Conservation (phyloP, 305 asterid genomes). For the Ajuga reptans region DNA sequence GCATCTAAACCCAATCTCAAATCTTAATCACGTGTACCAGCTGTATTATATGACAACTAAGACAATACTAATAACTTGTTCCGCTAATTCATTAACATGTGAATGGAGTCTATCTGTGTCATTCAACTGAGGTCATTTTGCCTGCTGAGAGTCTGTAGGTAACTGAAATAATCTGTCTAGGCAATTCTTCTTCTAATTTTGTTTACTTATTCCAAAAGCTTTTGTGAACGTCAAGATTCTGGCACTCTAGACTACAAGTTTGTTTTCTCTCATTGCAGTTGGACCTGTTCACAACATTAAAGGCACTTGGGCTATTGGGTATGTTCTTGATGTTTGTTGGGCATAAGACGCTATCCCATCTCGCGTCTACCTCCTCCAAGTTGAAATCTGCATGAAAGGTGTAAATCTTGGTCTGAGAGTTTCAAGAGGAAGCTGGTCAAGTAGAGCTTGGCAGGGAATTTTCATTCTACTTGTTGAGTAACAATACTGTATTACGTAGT, state of each 20-base stretch:
- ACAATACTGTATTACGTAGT: conserved; percentile 14
- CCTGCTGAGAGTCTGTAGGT: neutral
- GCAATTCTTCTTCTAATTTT: neutral
- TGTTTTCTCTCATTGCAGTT: conserved; percentile 41
- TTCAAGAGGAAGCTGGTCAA: conserved; percentile 17
- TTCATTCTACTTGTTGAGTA: conserved; percentile 25
- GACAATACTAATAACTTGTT: neutral
- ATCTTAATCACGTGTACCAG: neutral
- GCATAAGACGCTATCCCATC: conserved; percentile 77
- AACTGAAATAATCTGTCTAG: neutral
- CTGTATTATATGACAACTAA: neutral
- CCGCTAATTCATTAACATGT: neutral
- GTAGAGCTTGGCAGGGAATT: conserved; percentile 15
- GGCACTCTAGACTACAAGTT: neutral
- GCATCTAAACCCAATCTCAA: neutral
- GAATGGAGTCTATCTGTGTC: neutral
- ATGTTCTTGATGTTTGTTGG: conserved; percentile 83
- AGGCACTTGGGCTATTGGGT: conserved; percentile 73
- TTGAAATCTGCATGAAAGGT: conserved; percentile 59
- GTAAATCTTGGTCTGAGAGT: neutral
- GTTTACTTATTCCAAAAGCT: neutral
- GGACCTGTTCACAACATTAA: conserved; percentile 84
- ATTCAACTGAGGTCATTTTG: neutral
- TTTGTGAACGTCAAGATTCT: neutral
- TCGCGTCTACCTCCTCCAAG: conserved; percentile 71